Evolutionary conservation across 78 protist genomes (phyloP).

Genomic region (Bigelowiella natans): DNA sequence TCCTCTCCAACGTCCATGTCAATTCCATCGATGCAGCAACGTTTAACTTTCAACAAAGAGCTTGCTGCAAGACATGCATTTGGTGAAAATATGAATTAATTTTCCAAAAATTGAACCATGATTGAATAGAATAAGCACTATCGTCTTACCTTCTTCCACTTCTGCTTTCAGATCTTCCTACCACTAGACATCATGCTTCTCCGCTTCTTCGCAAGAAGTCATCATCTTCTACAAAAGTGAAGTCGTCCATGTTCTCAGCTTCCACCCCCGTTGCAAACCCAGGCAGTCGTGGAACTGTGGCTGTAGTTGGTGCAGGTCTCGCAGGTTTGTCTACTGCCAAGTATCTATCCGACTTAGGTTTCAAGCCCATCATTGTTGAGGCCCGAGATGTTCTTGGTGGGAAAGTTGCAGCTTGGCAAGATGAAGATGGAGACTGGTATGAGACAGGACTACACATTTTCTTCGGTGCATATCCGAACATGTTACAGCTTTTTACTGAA

Average conservation of each 20-base stretch:
- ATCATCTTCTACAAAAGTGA: too few relatives aligned
- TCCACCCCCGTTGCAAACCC: neutral
- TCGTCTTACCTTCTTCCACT: too few relatives aligned
- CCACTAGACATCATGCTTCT: too few relatives aligned
- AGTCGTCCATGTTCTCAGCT: neutral
- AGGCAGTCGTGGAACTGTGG: slow-evolving; percentile 12
- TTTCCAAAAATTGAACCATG: too few relatives aligned
- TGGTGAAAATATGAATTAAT: too few relatives aligned
- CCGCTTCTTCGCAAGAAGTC: too few relatives aligned
- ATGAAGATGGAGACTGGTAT: slow-evolving; percentile 41
- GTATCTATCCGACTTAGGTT: slow-evolving; percentile 19
- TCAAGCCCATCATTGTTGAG: slow-evolving; percentile 26
- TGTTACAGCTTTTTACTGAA: slow-evolving; percentile 33
- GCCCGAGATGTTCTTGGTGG: slow-evolving; percentile 40
- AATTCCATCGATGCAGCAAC: too few relatives aligned
- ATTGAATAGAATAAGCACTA: too few relatives aligned
- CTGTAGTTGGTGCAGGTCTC: slow-evolving; percentile 34
- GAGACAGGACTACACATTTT: slow-evolving; percentile 47
- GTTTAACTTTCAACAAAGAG: too few relatives aligned
- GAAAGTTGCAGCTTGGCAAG: slow-evolving; percentile 41
- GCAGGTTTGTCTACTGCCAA: slow-evolving; percentile 32
- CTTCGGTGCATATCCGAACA: slow-evolving; percentile 46
- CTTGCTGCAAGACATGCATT: too few relatives aligned
- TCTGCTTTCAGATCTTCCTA: too few relatives aligned
- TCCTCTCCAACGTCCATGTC: too few relatives aligned